Base-by-base conservation (phyloP, 1,284 basidiomycete species). In the Coriolopsis trogii region DNA sequence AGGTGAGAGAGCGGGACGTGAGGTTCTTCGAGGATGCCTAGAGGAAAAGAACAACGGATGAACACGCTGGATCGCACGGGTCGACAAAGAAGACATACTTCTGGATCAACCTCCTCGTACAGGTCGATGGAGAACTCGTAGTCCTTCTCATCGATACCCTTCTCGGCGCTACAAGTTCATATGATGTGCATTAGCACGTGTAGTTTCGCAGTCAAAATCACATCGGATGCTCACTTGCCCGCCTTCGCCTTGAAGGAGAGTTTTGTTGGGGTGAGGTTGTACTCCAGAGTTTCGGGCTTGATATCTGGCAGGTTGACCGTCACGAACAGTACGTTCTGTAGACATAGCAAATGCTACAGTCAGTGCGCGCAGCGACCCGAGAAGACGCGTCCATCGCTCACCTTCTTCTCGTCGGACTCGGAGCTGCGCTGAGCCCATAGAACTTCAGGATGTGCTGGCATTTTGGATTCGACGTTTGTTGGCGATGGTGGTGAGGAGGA, bases 391-490 rank as follows among this genome's bases (percentile, higher is more conserved):
- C 40, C 12, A 56, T 7, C 38, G 56, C 56, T 46, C 30, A 91
- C 93, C 79, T 94, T 94, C 51, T 80, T 80, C 40, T 84, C 76
- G 20, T 79, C 82, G 8, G 73, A 63, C 20, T 73, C 78, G 24
- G 85, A 90, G 74, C 87, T 91, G 61, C 94, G 84, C 72, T 97
- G 93, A 43, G 94, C 93, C 91, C 93, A 97, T 3, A 92, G 78
- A 47, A 95, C 77, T 74, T 96, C 92, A 38, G 94, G 93, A 72
- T 94, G 91, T 56, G 70, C 65, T 9, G 77, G 63, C 72, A 83
- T 77, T 49, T 60, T 65, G 51, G 49, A 56, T 29, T 30, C 37
- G 37, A 30, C 26, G 29, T 42, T 49, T n/a, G 51, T 26, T 33
- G 54, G 40, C 33, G 50, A 46, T 52, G 57, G 44, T 42, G 44